These are phyloP conservation scores for Chimonanthus salicifolius DNA, from an alignment of 164 flowering plant species.

Conservation along the genomic window DNA sequence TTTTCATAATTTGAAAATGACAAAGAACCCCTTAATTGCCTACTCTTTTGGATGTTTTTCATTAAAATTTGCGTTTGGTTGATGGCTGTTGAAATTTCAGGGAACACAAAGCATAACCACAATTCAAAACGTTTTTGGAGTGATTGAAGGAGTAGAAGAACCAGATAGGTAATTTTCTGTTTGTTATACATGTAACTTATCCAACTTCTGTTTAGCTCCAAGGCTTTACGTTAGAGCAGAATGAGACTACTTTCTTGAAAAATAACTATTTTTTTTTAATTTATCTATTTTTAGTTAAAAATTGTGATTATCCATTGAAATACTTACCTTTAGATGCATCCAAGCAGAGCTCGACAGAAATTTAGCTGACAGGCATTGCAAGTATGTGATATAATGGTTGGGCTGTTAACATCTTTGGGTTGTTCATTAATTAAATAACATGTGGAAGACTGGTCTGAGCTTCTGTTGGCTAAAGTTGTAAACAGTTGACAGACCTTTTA, in stretches of 20 bases:
- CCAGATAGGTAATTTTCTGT: constrained; percentile 53
- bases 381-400: not conserved
- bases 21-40: too few relatives aligned
- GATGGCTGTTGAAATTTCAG: constrained; percentile 27
- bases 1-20: too few relatives aligned
- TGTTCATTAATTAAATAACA: not conserved
- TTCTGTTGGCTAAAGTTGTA: not conserved
- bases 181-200: not conserved
- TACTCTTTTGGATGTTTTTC: too few relatives aligned
- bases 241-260: not conserved
- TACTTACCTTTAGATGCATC: too few relatives aligned
- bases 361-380: not conserved
- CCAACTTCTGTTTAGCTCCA: not conserved
- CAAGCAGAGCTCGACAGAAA: too few relatives aligned
- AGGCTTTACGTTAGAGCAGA: too few relatives aligned
- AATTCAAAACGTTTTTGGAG: constrained; percentile 64
- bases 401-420: not conserved
- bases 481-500: too few relatives aligned
- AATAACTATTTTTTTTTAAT: not conserved
- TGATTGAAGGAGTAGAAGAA: constrained; percentile 67
- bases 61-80: too few relatives aligned
- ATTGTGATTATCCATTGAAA: too few relatives aligned
- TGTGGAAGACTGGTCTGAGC: not conserved
- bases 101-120: constrained; percentile 43
- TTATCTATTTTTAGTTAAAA: too few relatives aligned